Base-by-base conservation (phyloP, 306 rosid species). In the Gillenia trifoliata region DNA sequence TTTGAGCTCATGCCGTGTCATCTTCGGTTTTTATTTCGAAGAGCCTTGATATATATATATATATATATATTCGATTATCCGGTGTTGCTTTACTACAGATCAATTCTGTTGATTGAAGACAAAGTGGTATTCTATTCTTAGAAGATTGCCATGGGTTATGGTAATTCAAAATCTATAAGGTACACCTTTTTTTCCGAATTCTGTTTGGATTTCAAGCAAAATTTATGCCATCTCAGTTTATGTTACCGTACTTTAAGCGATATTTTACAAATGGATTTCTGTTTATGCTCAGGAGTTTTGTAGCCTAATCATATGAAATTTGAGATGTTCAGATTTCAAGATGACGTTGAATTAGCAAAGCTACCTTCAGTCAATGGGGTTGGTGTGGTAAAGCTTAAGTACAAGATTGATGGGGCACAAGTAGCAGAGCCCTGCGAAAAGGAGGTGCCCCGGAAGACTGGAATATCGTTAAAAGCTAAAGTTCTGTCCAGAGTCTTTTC, bases 91-190 rank as follows among this genome's bases (percentile, higher is more conserved):
- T 34, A 26, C 65, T 57, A 40, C 73, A 22, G 80, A 50, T 70
- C 38, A 28, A 16, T 56, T 67, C 74, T 62, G 66, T 75, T 74
- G 22, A 57, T 73, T 77, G 78, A 80, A 79, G 74, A 74, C 65
- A 56, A 36, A 81, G 60, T 55, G 55, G 77, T 20, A 55, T n/a
- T 81, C 61, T 20, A 55, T n/a, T 81, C 61, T 38, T 5, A 73
- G 52, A 78, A 75, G 64, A 64, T 66, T 82, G 64, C 30, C 29
- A 93, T 93, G 98, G 97, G 80, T 43, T 88, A 82, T 77, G 85
- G 74, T 70, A 84, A 85, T 67, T 81, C 90, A 76, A 88, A 89
- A 85, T 88, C 93, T 68, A 79, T 76, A 45, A 89, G 97, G 97
- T 89, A 49, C 45, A 74, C 81, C 59, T 71, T 67, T 79, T 79